Base-by-base conservation (phyloP, 2,329 filamentous ascomycete genomes). In the Fusarium sp. region DNA sequence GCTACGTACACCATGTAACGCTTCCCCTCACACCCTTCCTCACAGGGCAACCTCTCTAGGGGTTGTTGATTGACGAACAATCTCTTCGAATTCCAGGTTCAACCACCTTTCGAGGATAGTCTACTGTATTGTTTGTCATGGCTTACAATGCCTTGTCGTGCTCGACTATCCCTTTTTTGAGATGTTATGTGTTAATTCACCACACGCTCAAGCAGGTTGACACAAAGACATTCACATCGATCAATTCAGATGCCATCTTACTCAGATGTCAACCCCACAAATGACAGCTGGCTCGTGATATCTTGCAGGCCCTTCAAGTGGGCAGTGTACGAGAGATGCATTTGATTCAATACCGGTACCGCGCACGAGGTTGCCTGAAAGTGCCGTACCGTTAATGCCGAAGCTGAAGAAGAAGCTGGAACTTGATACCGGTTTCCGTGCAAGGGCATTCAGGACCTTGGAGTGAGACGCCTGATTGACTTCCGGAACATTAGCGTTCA, bases 201-300 rank as follows among this genome's bases (percentile, higher is more conserved):
- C 28, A 49, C 46, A 46, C 38, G 54, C 60, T 54, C 42, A 47
- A 46, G 33, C 49, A 63, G 43, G 54, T 37, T 65, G 32, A 38
- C 47, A 64, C 43, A 70, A 65, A 44, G n/a, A n/a, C 40, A 56
- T 59, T 49, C 54, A 52, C 42, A 56, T 65, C 43, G 54, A 71
- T 60, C 60, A 54, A 25, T 56, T 63, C 58, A 56, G 67, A 54
- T 50, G 70, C 37, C 60, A 52, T 67, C 50, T 67, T 62, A 43
- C 56, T 62, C 66, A 60, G 30, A 52, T 30, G 40, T 57, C 37
- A 67, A 68, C 68, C 69, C 71, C 72, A 73, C 66, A 69, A 59
- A 64, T 58, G 72, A 71, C 60, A 73, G 49, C 58, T 73, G 69
- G 64, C 71, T 74, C 65, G 60, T 72, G 74, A 76, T 72, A 61